Conservation (phyloP, 305 asterid species). For the Striga hermonthica region DNA sequence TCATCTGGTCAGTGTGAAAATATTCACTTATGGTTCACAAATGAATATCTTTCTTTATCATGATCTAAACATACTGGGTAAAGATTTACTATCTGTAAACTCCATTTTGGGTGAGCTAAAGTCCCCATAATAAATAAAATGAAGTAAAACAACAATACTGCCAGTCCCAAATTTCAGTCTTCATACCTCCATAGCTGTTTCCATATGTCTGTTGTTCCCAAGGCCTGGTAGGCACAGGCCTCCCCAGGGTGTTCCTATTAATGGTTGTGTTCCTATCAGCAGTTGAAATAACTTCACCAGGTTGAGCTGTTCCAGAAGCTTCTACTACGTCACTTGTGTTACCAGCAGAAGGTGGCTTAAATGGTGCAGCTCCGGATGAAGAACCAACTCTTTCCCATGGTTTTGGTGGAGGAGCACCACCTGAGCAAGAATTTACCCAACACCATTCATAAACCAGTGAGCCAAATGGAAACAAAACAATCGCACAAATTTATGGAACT, state of each 20-base stretch:
- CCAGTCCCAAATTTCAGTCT: not conserved
- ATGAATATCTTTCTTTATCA: no score
- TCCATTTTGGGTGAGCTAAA: not conserved
- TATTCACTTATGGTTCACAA: not conserved
- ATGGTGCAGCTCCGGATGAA: constrained; percentile 82
- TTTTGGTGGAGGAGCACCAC: constrained; percentile 67
- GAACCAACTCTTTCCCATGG: constrained; percentile 96
- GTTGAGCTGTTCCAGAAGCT: constrained; percentile 91
- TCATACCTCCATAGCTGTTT: constrained; percentile 74
- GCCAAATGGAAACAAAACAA: not conserved
- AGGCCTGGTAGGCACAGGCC: constrained; percentile 90
- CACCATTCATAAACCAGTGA: constrained; percentile 11
- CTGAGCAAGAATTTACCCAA: constrained; percentile 36
- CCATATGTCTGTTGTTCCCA: constrained; percentile 90
- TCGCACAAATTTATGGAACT: not conserved
- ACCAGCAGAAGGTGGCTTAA: constrained; percentile 86
- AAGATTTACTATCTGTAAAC: no score
- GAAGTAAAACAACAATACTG: not conserved
- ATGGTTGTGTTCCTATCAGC: constrained; percentile 46
- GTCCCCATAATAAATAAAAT: not conserved
- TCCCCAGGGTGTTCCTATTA: constrained; percentile 55
- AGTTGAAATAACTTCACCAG: constrained; percentile 80
- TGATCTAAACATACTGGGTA: no score
- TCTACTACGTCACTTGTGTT: constrained; percentile 88
- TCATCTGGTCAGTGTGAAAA: constrained; percentile 7